These are phyloP conservation scores for Tricholoma terreum DNA, from an alignment of 768 basidiomycete species.

Conservation along the genomic window DNA sequence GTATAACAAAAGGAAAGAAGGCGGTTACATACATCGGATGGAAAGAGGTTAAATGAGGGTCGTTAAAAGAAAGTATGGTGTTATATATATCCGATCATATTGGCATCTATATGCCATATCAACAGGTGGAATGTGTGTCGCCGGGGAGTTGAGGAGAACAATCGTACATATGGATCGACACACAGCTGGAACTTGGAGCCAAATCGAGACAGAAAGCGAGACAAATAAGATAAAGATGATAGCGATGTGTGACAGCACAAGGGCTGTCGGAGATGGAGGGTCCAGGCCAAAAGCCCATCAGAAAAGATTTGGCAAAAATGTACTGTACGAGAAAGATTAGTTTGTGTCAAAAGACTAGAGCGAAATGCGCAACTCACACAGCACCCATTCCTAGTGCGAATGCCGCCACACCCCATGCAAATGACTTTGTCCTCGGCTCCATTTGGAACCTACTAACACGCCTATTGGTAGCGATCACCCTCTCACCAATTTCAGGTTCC, in stretches of 20 bases:
- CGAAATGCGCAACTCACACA: conserved; percentile 49
- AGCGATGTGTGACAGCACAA: conserved; percentile 9
- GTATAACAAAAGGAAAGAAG: conserved; percentile 6
- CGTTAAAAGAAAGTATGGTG: neutral
- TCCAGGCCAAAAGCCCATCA: conserved; percentile 27
- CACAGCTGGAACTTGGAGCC: neutral
- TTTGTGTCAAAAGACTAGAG: neutral
- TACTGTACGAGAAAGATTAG: conserved; percentile 29
- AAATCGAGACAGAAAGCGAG: neutral
- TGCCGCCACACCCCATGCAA: conserved; percentile 81
- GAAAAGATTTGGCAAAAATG: conserved; percentile 62
- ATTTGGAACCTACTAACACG: conserved; percentile 54
- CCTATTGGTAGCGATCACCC: conserved; percentile 55
- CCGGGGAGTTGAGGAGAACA: neutral
- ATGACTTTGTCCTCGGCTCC: conserved; percentile 67
- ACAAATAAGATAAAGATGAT: conserved; percentile 2
- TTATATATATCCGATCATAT: neutral
- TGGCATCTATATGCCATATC: neutral
- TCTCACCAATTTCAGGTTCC: conserved; percentile 59
- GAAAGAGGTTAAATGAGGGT: neutral
- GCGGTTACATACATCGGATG: conserved; percentile 15
- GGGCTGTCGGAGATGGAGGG: conserved; percentile 11
- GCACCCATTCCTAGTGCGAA: conserved; percentile 84
- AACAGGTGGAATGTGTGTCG: neutral
- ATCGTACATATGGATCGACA: conserved; percentile 11